Conservation (phyloP, 2,329 filamentous ascomycete genomes). For the Cryphonectria radicalis region DNA sequence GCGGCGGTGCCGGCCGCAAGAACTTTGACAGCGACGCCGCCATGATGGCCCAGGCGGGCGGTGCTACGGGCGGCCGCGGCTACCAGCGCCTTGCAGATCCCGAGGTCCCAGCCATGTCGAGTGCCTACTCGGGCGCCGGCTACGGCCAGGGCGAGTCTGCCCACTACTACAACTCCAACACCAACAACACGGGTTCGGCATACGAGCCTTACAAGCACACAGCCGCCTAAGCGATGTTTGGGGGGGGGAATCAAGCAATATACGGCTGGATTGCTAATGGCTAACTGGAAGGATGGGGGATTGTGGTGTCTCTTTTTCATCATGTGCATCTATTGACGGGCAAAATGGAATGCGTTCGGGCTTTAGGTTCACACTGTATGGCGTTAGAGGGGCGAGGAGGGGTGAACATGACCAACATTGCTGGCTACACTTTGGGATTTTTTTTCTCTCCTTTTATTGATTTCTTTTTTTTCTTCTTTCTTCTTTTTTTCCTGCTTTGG, state of each 20-base stretch:
- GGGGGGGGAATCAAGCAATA: background rate
- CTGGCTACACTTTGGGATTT: background rate
- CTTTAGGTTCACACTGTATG: conserved; percentile 19
- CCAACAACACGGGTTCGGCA: background rate
- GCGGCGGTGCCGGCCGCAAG: conserved; percentile 33
- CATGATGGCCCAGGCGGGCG: conserved; percentile 40
- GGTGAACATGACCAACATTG: conserved; percentile 8
- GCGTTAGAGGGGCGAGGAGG: conserved; percentile 20
- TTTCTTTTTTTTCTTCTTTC: background rate
- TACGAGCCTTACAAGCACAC: conserved; percentile 22
- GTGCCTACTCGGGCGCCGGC: conserved; percentile 39
- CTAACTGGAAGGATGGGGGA: background rate
- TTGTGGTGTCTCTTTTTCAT: background rate
- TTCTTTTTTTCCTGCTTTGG: background rate
- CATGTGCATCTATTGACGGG: conserved; percentile 1
- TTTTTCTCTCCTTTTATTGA: background rate
- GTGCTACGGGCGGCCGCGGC: conserved; percentile 26
- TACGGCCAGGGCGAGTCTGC: conserved; percentile 43
- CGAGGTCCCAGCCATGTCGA: conserved; percentile 8
- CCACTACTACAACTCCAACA: conserved; percentile 9
- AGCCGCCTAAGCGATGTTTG: background rate
- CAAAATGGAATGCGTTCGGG: background rate
- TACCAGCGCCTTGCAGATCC: conserved; percentile 34
- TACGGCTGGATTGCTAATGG: background rate
- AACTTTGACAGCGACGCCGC: conserved; percentile 54